These are phyloP conservation scores for Ramaria sp. DNA, from an alignment of 768 basidiomycete genomes.

Conservation along the genomic window DNA sequence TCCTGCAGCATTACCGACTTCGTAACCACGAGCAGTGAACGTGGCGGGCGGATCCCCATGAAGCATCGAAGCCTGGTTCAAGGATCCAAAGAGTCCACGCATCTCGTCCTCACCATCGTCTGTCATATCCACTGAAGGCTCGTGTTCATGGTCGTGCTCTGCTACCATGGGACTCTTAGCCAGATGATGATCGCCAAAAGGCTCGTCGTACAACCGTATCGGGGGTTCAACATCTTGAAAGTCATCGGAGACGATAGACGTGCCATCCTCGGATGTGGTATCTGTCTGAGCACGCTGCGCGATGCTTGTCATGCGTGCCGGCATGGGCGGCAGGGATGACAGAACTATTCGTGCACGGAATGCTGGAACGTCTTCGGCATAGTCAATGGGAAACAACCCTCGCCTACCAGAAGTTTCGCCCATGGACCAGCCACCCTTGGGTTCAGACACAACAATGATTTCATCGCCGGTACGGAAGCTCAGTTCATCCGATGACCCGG, in stretches of 20 bases:
- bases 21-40: not conserved
- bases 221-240: slow-evolving; percentile 13
- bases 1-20: slow-evolving; percentile 3
- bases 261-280: slow-evolving; percentile 13
- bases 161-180: slow-evolving; percentile 10
- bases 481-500: slow-evolving; percentile 68
- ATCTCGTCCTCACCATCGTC: slow-evolving; percentile 3
- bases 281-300: slow-evolving; percentile 18
- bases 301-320: slow-evolving; percentile 10
- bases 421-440: slow-evolving; percentile 88
- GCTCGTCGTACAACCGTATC: slow-evolving; percentile 27
- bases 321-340: slow-evolving; percentile 22
- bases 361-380: slow-evolving; percentile 40
- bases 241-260: slow-evolving; percentile 14
- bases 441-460: slow-evolving; percentile 67
- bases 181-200: slow-evolving; percentile 35
- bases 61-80: not conserved
- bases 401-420: slow-evolving; percentile 60
- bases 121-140: not conserved
- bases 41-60: not conserved
- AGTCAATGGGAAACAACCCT: slow-evolving; percentile 75
- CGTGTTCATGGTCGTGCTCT: not conserved
- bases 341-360: slow-evolving; percentile 16
- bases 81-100: not conserved
- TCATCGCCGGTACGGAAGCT: slow-evolving; percentile 65